Conservation (phyloP, 768 basidiomycete genomes). For the Trametes gibbosa region DNA sequence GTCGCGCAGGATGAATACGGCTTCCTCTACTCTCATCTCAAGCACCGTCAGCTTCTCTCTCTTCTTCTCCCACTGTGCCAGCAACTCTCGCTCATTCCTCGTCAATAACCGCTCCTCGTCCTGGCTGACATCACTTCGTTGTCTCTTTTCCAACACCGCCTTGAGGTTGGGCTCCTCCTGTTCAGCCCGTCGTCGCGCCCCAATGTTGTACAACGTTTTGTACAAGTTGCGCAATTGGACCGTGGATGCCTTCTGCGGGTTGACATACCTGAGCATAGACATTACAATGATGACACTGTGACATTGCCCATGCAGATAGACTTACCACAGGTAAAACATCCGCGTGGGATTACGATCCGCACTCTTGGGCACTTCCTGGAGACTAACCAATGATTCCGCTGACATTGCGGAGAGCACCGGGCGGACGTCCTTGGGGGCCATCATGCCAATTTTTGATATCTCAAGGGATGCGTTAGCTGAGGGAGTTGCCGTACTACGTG, state of each 20-base stretch:
- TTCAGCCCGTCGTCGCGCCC: slow-evolving; percentile 70
- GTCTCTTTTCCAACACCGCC: slow-evolving; percentile 76
- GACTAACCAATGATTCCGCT: slow-evolving; percentile 78
- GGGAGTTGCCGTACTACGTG: neutral
- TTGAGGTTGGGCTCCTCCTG: slow-evolving; percentile 60
- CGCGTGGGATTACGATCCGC: slow-evolving; percentile 86
- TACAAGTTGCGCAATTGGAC: slow-evolving; percentile 75
- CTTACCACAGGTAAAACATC: slow-evolving; percentile 89
- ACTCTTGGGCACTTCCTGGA: slow-evolving; percentile 90
- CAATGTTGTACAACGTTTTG: slow-evolving; percentile 88
- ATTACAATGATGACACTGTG: slow-evolving; percentile 12
- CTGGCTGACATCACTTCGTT: slow-evolving; percentile 80
- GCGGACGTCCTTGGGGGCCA: slow-evolving; percentile 84
- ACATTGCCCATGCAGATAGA: neutral
- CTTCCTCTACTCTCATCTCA: slow-evolving; percentile 84
- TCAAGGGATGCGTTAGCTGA: slow-evolving; percentile 29
- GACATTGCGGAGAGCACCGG: slow-evolving; percentile 77
- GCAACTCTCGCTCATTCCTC: slow-evolving; percentile 69
- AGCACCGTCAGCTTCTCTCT: slow-evolving; percentile 73
- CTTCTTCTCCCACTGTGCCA: slow-evolving; percentile 73
- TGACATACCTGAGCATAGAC: slow-evolving; percentile 71
- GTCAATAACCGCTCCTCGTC: slow-evolving; percentile 63
- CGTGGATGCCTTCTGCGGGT: slow-evolving; percentile 79
- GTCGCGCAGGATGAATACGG: slow-evolving; percentile 87
- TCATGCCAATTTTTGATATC: slow-evolving; percentile 93